phyloP scores from a whole-genome alignment of 805 yeast species.

The Candida mattraensis region DNA sequence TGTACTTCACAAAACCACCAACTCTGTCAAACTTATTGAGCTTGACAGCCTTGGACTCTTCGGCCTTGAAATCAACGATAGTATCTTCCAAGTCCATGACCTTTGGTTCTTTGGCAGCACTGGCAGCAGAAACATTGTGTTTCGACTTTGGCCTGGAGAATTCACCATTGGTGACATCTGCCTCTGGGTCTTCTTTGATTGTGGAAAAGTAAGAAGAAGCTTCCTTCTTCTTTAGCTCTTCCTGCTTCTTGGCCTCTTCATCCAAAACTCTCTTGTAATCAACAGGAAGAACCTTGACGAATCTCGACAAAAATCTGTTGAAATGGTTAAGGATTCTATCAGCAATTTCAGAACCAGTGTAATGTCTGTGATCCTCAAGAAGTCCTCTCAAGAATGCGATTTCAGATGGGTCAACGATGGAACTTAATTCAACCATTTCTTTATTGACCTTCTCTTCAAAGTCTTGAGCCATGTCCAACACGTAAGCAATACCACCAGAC shows the following conservation, averaged over 20 bases:
- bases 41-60: conserved; percentile 60
- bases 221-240: conserved; percentile 65
- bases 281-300: conserved; percentile 88
- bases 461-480: conserved; percentile 92
- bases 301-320: conserved; percentile 82
- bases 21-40: conserved; percentile 82
- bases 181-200: conserved; percentile 77
- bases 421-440: conserved; percentile 78
- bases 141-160: conserved; percentile 55
- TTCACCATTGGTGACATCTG: conserved; percentile 90
- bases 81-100: conserved; percentile 90
- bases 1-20: conserved; percentile 92
- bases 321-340: conserved; percentile 79
- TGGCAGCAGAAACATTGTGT: conserved; percentile 22
- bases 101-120: conserved; percentile 64
- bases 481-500: conserved; percentile 99
- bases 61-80: conserved; percentile 64
- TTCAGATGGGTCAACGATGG: conserved; percentile 82
- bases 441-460: conserved; percentile 75
- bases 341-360: conserved; percentile 91
- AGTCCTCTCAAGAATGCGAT: conserved; percentile 91
- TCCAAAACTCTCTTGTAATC: conserved; percentile 91
- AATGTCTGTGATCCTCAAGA: conserved; percentile 92
- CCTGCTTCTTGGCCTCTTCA: conserved; percentile 64
- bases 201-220: conserved; percentile 64